These are phyloP conservation scores for Jatropha curcas DNA, from an alignment of 345 rosid genomes.

Conservation along the genomic window DNA sequence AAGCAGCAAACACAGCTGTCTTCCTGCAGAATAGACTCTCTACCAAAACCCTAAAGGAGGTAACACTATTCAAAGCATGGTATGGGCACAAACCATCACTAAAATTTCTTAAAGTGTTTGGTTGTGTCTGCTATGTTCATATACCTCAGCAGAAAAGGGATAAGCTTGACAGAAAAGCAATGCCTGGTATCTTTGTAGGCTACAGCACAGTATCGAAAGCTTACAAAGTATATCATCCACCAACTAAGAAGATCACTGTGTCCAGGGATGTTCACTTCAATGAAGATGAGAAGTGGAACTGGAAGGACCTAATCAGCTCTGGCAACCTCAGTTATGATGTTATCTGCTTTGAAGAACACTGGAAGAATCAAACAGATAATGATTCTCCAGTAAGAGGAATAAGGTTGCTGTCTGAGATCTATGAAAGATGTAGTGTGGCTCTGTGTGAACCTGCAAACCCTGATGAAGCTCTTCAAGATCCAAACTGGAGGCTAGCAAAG, in stretches of 20 bases:
- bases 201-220: not conserved
- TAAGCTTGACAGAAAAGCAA: not conserved
- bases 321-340: not conserved
- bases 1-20: no score
- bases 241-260: not conserved
- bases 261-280: not conserved
- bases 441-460: no score
- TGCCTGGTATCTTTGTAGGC: not conserved
- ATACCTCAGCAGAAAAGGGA: not conserved
- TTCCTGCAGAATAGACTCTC: no score
- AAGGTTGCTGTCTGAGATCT: no score
- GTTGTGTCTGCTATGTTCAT: no score
- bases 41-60: no score
- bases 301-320: not conserved
- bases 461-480: no score
- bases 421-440: not conserved
- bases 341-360: not conserved
- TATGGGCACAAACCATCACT: no score
- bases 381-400: no score
- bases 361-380: not conserved
- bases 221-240: not conserved
- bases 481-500: no score
- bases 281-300: not conserved
- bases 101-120: no score
- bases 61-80: no score